Base-by-base conservation (phyloP, 768 basidiomycete genomes). In the Ephemerocybe angulata region DNA sequence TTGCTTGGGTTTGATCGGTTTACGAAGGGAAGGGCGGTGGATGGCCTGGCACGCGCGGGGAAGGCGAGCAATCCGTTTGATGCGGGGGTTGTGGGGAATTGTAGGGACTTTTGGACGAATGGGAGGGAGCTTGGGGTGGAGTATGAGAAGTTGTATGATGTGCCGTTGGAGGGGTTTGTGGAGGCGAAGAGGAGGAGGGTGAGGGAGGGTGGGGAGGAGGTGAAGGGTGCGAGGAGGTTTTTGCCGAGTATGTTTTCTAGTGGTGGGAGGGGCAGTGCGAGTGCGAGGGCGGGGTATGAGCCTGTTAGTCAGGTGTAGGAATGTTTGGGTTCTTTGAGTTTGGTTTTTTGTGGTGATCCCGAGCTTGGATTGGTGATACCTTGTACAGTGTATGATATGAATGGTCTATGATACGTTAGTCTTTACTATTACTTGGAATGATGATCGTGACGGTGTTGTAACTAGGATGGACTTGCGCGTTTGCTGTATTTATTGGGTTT, bases 1-100 rank as follows among this genome's bases (percentile, higher is more conserved):
- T 76, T 98, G 3, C 83, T 97, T 29, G 97, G 97, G 0, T 80
- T 99, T 46, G 97, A 99, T 72, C 76, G 93, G 49, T 98, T 98
- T 72, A 97, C 95, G 35, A 87, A 87, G 52, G 93, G 93, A 22
- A 87, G 86, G 59, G 94, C 93, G 0, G 88, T 88, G 7, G 85
- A 90, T 61, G 94, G 95, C 22, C 85, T 98, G 53, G 82, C 86
- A 46, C 77, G 85, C 24, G 87, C 90, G 1, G 76, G 83, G 5
- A 85, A 81, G 53, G 87, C 89, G 33, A 79, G 82, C 50, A 98
- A 98, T 71, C 97, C 96, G 37, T 99, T 98, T 68, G 93, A 97
- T 70, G 62, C 90, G 21, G 95, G 95, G 2, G 43, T 88, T 15
- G 71, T 81, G 19, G 75, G 77, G 54, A 95, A 95, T 66, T 95